Conservation (phyloP, 169 alveolate genomes). For the Plasmodium berghei region DNA sequence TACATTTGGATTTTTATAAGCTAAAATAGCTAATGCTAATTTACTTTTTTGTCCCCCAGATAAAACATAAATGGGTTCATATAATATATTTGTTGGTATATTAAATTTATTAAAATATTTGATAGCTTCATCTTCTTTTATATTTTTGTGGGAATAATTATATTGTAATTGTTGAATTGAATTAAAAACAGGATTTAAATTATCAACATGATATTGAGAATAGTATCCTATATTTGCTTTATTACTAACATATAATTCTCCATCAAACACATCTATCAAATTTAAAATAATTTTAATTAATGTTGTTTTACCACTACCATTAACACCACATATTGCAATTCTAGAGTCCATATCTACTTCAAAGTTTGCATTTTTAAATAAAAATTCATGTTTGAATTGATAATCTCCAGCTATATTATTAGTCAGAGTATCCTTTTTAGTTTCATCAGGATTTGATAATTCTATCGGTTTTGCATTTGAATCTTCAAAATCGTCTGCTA, state of each 20-base stretch:
- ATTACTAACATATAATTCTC: conserved; percentile 92
- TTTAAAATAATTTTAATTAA: conserved; percentile 93
- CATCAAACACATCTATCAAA: conserved; percentile 90
- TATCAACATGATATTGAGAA: conserved; percentile 97
- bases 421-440: conserved; percentile 6
- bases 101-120: conserved; percentile 95
- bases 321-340: conserved; percentile 97
- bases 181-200: conserved; percentile 93
- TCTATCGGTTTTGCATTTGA: conserved; percentile 16
- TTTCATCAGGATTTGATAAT: neutral
- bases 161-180: conserved; percentile 95
- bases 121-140: conserved; percentile 91
- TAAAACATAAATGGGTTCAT: conserved; percentile 96
- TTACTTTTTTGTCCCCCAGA: conserved; percentile 98
- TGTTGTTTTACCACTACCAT: conserved; percentile 98
- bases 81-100: conserved; percentile 94
- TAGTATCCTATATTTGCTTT: conserved; percentile 95
- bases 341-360: conserved; percentile 88
- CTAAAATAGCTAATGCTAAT: conserved; percentile 96
- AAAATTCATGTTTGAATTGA: conserved; percentile 76
- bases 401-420: conserved; percentile 16
- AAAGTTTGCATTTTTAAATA: conserved; percentile 79
- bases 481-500: conserved; percentile 53
- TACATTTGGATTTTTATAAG: conserved; percentile 96
- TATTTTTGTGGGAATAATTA: conserved; percentile 87